A percentile compares a stretch with the other conserved stretches of the same genome.
Conservation (phyloP, 1,284 basidiomycete species). For the Ustilago shanxiensis region DNA sequence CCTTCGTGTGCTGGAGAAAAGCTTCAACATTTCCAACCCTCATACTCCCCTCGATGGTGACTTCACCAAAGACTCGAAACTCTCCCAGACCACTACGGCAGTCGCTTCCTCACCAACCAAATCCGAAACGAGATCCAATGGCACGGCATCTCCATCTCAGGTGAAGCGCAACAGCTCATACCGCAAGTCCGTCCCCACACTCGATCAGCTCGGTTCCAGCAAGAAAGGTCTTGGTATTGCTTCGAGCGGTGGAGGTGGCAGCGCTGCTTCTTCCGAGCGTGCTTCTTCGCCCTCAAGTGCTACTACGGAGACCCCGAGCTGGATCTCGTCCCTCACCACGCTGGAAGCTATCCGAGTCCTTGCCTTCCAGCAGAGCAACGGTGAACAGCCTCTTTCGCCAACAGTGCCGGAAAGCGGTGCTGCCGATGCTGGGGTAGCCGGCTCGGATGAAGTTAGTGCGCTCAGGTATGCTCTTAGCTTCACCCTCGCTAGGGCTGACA, state of each 20-base stretch:
- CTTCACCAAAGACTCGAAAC: conserved; percentile 18
- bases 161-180: conserved; percentile 31
- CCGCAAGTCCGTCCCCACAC: conserved; percentile 34
- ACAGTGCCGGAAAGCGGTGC: neutral
- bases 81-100: conserved; percentile 14
- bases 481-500: conserved; percentile 25
- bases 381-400: neutral
- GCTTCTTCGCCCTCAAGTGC: conserved; percentile 11
- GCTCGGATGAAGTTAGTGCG: conserved; percentile 19
- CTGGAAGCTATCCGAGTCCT: conserved; percentile 45
- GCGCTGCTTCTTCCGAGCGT: conserved; percentile 2
- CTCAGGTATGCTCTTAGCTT: conserved; percentile 37
- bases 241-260: neutral
- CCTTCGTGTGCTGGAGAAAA: conserved; percentile 27
- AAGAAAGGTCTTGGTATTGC: conserved; percentile 10
- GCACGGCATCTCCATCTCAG: neutral
- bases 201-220: conserved; percentile 9
- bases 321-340: conserved; percentile 36
- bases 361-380: conserved; percentile 23
- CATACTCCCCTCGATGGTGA: conserved; percentile 5
- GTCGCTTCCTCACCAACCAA: conserved; percentile 2
- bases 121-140: neutral
- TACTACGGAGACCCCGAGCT: conserved; percentile 20
- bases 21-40: conserved; percentile 9
- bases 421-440: neutral